phyloP scores from a whole-genome alignment of 2,329 filamentous ascomycete genomes.

The Epichloe sylvatica region DNA sequence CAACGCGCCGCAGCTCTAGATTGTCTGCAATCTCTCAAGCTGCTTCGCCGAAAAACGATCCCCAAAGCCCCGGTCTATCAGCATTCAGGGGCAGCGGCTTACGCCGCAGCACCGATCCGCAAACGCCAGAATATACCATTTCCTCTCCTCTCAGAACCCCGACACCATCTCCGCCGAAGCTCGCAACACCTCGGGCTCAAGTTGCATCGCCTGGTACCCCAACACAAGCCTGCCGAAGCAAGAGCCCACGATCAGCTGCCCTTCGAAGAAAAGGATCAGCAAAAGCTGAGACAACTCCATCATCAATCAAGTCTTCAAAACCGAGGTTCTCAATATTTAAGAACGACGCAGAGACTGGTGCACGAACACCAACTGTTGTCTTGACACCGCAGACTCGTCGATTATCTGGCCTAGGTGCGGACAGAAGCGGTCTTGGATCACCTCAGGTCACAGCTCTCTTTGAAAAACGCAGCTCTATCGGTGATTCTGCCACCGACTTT shows the following conservation, averaged over 20 bases:
- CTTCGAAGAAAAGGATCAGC: constrained; percentile 5
- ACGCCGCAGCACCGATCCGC: constrained; percentile 31
- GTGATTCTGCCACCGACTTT: constrained; percentile 51
- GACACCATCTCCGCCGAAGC: constrained; percentile 15
- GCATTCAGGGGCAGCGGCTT: constrained; percentile 36
- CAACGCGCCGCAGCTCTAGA: constrained; percentile 8
- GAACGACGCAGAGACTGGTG: constrained; percentile 37
- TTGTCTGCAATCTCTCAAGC: constrained; percentile 14
- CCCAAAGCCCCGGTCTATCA: constrained; percentile 42
- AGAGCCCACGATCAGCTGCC: constrained; percentile 7
- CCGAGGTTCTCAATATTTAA: constrained; percentile 34
- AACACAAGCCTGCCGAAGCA: constrained; percentile 2
- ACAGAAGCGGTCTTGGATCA: constrained; percentile 59
- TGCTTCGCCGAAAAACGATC: constrained; percentile 14
- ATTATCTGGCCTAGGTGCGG: constrained; percentile 55
- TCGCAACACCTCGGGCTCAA: constrained; percentile 8
- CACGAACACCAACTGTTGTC: constrained; percentile 48
- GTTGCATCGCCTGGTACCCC: not conserved
- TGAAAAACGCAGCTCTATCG: constrained; percentile 56
- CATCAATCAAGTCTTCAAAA: constrained; percentile 11
- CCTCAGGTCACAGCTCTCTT: constrained; percentile 59
- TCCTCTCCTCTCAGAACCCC: constrained; percentile 6
- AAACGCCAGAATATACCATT: constrained; percentile 15
- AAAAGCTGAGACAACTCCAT: constrained; percentile 8
- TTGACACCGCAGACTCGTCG: constrained; percentile 37